Conservation (phyloP, 225 moss, liverwort and hornwort species). For the Pleurozium schreberi region DNA sequence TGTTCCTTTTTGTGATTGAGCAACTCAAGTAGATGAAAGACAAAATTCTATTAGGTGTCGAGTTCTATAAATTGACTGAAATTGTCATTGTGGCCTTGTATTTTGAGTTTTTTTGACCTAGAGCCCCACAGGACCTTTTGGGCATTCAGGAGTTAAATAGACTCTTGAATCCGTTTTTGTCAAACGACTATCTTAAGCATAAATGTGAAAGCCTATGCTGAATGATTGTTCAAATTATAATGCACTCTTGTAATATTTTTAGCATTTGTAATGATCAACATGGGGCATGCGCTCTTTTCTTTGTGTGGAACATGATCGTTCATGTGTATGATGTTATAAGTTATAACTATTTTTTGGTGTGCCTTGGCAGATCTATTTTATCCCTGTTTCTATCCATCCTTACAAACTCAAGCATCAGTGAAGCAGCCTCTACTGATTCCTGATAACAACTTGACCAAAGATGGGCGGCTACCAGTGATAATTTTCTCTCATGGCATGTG, state of each 20-base stretch:
- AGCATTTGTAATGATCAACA: neutral
- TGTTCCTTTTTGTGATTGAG: neutral
- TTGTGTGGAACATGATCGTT: neutral
- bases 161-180: neutral
- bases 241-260: neutral
- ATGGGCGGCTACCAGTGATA: constrained; percentile 68
- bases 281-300: neutral
- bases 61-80: neutral
- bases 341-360: neutral
- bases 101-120: neutral
- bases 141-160: neutral
- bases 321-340: neutral
- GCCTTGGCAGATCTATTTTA: constrained; percentile 31
- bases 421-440: constrained; percentile 58
- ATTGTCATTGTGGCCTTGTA: too few species aligned
- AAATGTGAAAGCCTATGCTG: neutral
- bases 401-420: constrained; percentile 59
- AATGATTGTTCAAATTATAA: neutral
- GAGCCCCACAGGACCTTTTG: neutral
- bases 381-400: constrained; percentile 37
- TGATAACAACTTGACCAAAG: constrained; percentile 34
- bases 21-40: neutral
- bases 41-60: neutral
- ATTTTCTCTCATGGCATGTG: constrained; percentile 96
- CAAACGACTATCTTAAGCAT: neutral